These are phyloP conservation scores for Dissophora ornata DNA, from an alignment of 192 early-diverging fungal genomes.

Conservation along the genomic window DNA sequence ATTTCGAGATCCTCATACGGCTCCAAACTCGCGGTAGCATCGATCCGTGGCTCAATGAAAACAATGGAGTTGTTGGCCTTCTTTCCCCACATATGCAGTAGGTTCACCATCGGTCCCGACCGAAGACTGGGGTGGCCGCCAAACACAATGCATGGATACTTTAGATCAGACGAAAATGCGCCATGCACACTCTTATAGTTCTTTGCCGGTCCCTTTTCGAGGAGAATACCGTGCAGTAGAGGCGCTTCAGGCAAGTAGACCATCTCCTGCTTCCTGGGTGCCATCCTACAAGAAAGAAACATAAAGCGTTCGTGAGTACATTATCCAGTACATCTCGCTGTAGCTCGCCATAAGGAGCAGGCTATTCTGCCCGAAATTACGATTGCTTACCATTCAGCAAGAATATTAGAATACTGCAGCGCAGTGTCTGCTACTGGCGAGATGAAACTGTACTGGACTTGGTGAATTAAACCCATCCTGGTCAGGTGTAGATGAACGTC, in stretches of 20 bases:
- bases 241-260: constrained; percentile 74
- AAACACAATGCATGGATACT: constrained; percentile 75
- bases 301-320: too few species aligned
- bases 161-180: constrained; percentile 46
- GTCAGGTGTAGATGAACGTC: constrained; percentile 66
- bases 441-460: constrained; percentile 75
- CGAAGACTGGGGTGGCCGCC: constrained; percentile 60
- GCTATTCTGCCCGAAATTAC: too few species aligned
- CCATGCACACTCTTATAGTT: constrained; percentile 54
- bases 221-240: constrained; percentile 60
- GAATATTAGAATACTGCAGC: constrained; percentile 83
- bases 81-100: constrained; percentile 60
- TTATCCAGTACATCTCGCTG: too few species aligned
- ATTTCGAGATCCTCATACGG: constrained; percentile 55
- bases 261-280: constrained; percentile 68
- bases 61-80: constrained; percentile 60
- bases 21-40: constrained; percentile 37
- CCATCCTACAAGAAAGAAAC: constrained; percentile 67
- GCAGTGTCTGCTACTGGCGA: constrained; percentile 82
- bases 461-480: constrained; percentile 64
- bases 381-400: constrained; percentile 80
- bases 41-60: constrained; percentile 58
- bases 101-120: constrained; percentile 57
- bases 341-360: too few species aligned
- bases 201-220: constrained; percentile 57